Evolutionary conservation across 1,139 yeast species (phyloP).

Genomic region (Yamadazyma taylorii): DNA sequence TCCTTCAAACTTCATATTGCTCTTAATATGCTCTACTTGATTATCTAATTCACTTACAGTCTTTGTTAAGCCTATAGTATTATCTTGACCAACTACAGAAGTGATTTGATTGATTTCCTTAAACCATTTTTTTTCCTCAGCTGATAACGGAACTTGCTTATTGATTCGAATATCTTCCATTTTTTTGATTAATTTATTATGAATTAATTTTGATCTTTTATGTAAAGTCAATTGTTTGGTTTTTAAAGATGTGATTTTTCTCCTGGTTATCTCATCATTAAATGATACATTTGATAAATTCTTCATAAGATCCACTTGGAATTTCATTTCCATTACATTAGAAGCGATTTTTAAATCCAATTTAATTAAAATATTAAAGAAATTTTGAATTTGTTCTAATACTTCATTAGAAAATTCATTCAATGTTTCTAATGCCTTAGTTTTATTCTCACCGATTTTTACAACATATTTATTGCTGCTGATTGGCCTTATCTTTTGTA

Average conservation of each 20-base stretch:
- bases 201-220: conserved; percentile 21
- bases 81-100: not conserved
- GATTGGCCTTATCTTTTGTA: conserved; percentile 1
- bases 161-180: conserved; percentile 22
- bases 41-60: conserved; percentile 8
- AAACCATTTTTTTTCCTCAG: conserved; percentile 38
- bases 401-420: conserved; percentile 20
- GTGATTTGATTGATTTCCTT: conserved; percentile 34
- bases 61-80: conserved; percentile 2
- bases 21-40: too few relatives aligned
- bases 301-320: conserved; percentile 22
- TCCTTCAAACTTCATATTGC: too few relatives aligned
- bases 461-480: not conserved
- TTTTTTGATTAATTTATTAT: conserved; percentile 23
- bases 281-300: conserved; percentile 11
- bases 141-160: conserved; percentile 32
- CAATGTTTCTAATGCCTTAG: conserved; percentile 18
- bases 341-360: conserved; percentile 23
- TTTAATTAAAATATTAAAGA: conserved; percentile 23
- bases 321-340: conserved; percentile 24
- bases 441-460: conserved; percentile 4
- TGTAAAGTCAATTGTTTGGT: conserved; percentile 25
- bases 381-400: conserved; percentile 18
- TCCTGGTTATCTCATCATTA: conserved; percentile 10
- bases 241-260: conserved; percentile 17